Percentiles rank a stretch among this genome's conserved stretches.
Conservation (phyloP, 257 asterid species). For the Parsonsia alboflavescens region DNA sequence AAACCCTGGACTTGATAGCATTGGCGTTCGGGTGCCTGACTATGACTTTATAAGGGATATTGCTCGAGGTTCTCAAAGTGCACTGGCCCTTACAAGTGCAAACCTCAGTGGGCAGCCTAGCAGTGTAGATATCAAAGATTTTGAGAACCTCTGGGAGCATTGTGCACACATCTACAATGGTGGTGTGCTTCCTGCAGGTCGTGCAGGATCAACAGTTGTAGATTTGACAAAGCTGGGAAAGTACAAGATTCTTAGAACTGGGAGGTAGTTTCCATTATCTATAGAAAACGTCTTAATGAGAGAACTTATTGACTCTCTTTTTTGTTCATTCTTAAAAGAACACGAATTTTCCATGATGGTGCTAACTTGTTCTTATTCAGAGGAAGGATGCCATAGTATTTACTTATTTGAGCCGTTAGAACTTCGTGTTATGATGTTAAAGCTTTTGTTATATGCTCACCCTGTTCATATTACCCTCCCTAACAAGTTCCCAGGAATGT, state of each 20-base stretch:
- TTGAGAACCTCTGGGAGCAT: constrained; percentile 71
- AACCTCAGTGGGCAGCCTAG: constrained; percentile 82
- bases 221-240: constrained; percentile 66
- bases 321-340: not conserved
- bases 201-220: constrained; percentile 82
- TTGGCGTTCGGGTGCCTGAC: constrained; percentile 83
- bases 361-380: not conserved
- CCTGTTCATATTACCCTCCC: not conserved
- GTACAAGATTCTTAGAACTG: constrained; percentile 79
- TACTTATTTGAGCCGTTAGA: not conserved
- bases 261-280: constrained; percentile 49
- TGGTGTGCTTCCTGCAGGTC: constrained; percentile 80
- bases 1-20: constrained; percentile 78
- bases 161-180: constrained; percentile 68
- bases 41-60: constrained; percentile 57
- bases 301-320: not conserved
- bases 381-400: not conserved
- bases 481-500: not conserved
- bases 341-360: not conserved
- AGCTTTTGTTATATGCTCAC: not conserved
- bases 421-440: not conserved
- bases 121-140: constrained; percentile 73
- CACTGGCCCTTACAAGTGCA: constrained; percentile 90
- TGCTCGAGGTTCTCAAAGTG: constrained; percentile 70
- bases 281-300: not conserved